phyloP scores from a whole-genome alignment of 208 protist species.

The Strigomonas culicis region DNA sequence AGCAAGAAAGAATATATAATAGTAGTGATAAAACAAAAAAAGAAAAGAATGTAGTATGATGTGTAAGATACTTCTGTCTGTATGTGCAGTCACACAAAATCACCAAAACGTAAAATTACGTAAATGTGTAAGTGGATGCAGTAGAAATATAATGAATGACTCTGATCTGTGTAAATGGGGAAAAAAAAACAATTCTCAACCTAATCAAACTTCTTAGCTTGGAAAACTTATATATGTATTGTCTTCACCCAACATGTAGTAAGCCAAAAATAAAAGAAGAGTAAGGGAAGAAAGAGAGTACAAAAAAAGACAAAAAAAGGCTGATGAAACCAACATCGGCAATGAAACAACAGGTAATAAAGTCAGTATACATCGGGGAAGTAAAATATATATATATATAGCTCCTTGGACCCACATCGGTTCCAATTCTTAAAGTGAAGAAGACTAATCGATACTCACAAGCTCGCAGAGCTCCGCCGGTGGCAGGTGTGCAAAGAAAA shows the following conservation, averaged over 20 bases:
- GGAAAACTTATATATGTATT: no score
- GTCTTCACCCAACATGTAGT: no score
- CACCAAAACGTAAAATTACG: no score
- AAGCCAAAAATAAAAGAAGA: constrained; percentile 5
- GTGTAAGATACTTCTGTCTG: background rate
- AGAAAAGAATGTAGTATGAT: background rate
- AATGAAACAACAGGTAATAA: no score
- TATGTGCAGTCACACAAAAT: background rate
- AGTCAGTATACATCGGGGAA: background rate
- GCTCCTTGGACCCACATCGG: no score
- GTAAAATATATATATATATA: no score
- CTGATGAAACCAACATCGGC: no score
- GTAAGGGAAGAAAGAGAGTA: background rate
- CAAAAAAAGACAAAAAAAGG: background rate
- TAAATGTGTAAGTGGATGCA: no score
- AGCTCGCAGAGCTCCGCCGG: constrained; percentile 34
- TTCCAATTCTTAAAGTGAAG: no score
- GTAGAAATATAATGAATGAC: no score
- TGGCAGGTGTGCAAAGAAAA: constrained; percentile 30
- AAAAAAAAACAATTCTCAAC: background rate
- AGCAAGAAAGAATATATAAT: no score
- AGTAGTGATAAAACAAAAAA: background rate
- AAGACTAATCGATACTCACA: no score
- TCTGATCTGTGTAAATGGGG: background rate
- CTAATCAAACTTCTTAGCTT: background rate